Base-by-base conservation (phyloP, 352 stramenopile genomes). In the Thraustochytrium striatum region DNA sequence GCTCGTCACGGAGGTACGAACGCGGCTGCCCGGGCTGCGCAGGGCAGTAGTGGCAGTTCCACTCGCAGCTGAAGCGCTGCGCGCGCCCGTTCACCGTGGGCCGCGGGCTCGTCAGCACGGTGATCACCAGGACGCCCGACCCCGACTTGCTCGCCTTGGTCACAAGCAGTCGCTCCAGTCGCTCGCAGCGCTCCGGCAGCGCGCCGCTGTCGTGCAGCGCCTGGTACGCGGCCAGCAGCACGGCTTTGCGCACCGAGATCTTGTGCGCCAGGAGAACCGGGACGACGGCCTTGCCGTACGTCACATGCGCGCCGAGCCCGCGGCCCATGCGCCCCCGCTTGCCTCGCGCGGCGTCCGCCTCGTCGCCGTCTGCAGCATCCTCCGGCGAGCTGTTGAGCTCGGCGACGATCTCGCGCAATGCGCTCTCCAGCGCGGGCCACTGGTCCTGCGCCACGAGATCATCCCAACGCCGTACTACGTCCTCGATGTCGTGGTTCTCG, bases 31-130 rank as follows among this genome's bases (percentile, higher is more conserved):
- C 89, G 0, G 91, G 91, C 57, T 97, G 89, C 81, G 96, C 95
- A 2, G 92, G 92, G 81, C 92, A 97, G 83, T 97, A 97, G 87
- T 96, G 95, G 83, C 92, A 97, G 81, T 97, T 97, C 89, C 92
- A 96, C 83, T 96, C 91, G 82, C 92, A 97, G 73, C 88, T 93
- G 72, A 97, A 97, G 35, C 87, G 87, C 84, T 97, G 92, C 52
- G 82, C 82, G 1, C 25, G 5, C 11, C 65, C 65, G 39, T 61
- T 43, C 25, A 75, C 65, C n/a, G 43, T 38, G 35, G 92, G 91
- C 83, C 95, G 94, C 70, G 92, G 92, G 80, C 88, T 94, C 36
- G 92, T 97, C 50, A 97, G 86, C 73, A 97, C 91, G 21, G 92
- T 97, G 59, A 97, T 87, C 3, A 96, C 90, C 19, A 97, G 84